Base-by-base conservation (phyloP, 2,329 filamentous ascomycete genomes). In the Aureobasidium vineae region DNA sequence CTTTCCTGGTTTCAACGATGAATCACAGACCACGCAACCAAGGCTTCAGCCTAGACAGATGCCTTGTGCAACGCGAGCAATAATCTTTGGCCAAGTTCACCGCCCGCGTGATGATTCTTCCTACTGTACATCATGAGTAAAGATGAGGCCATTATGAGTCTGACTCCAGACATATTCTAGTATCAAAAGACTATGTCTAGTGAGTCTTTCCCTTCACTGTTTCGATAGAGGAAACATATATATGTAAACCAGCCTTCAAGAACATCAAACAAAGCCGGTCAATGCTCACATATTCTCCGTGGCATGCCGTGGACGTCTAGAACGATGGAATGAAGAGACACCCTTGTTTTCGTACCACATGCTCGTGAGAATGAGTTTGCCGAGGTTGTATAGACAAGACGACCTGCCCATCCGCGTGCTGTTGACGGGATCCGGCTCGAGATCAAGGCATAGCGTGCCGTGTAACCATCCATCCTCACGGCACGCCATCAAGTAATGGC, bases 381-480 rank as follows among this genome's bases (percentile, higher is more conserved):
- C 56, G 56, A 60, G 56, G 56, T 21, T 36, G n/a, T 31, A 26
- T 8, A 19, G 13, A 41, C 41, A 26, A 36, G 23, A 23, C 10
- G 11, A 36, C n/a, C 28, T 60, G 41, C 41, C 28, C 16, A 19
- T 5, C 41, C 56, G 41, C 56, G 41, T 60, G 54, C 54, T 59
- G 40, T 31, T 33, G 26, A 31, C 54, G 21, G 41, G 13, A 21
- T 15, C 6, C 53, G 21, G 36, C 36, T 57, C 56, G n/a, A 36
- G 3, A 45, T 47, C 56, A 36, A 60, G 56, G 41, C 56, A 47
- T 10, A n/a, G 6, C 41, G 36, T 60, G 56, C 56, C 23, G 56
- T 60, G 56, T 60, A 60, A 60, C 56, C 41, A 60, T 5, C 40
- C 56, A 47, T 47, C 10, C 56, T 47, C 5, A 10, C 56, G 19